Evolutionary conservation across 2,329 filamentous ascomycete species (phyloP).

Genomic region (Neofusicoccum umdonicola): DNA sequence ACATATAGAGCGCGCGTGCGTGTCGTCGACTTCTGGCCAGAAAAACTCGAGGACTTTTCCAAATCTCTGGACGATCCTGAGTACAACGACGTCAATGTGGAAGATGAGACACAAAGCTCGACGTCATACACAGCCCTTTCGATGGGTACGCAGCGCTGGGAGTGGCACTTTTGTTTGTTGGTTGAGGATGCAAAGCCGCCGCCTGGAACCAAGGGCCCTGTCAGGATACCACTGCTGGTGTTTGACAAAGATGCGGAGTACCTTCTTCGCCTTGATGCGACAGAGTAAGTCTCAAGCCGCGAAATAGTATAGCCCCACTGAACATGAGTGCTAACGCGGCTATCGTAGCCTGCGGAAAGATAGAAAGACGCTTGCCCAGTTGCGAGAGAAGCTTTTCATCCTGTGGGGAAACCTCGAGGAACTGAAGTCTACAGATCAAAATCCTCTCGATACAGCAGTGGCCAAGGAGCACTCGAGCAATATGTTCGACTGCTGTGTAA

Average conservation of each 20-base stretch:
- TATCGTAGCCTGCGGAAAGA: conserved; percentile 56
- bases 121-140: conserved; percentile 26
- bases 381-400: conserved; percentile 70
- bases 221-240: conserved; percentile 66
- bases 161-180: conserved; percentile 80
- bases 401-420: conserved; percentile 89
- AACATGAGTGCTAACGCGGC: neutral
- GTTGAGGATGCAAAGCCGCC: conserved; percentile 64
- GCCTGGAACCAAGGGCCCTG: conserved; percentile 29
- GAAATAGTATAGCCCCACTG: neutral
- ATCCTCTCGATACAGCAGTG: conserved; percentile 27
- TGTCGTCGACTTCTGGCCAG: conserved; percentile 79
- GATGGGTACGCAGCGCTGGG: conserved; percentile 53
- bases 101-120: conserved; percentile 33
- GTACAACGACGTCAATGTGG: conserved; percentile 48
- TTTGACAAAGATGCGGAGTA: conserved; percentile 57
- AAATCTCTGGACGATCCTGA: conserved; percentile 38
- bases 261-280: conserved; percentile 56
- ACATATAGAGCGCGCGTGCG: conserved; percentile 69
- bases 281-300: conserved; percentile 45
- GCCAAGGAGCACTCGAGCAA: conserved; percentile 33
- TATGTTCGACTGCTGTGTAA: conserved; percentile 47
- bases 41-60: conserved; percentile 69
- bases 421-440: conserved; percentile 45
- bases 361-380: conserved; percentile 43